A percentile compares a stretch with the other conserved stretches of the same genome.
phyloP scores from a whole-genome alignment of 2,329 filamentous ascomycete genomes.

The Calonectria honghensis region DNA sequence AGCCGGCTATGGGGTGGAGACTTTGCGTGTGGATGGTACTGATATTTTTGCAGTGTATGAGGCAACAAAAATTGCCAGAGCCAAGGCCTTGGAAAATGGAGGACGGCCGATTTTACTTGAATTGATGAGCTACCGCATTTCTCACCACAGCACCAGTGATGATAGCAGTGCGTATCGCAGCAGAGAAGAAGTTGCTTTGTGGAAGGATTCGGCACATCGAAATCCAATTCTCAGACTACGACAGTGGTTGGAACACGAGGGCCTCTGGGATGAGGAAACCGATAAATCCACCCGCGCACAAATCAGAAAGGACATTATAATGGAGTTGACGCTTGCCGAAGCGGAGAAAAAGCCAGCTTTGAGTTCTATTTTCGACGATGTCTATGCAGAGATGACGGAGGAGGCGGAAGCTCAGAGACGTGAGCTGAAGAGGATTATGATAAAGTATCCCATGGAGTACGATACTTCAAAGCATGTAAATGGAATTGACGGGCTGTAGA shows the following conservation, averaged over 20 bases:
- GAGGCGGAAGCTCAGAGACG: slow-evolving; percentile 28
- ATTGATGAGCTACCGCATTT: slow-evolving; percentile 43
- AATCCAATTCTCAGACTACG: slow-evolving; percentile 31
- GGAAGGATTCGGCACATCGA: slow-evolving; percentile 24
- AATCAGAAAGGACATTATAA: slow-evolving; percentile 32
- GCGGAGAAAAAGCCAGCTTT: slow-evolving; percentile 37
- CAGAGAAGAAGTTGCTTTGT: slow-evolving; percentile 13
- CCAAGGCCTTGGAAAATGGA: slow-evolving; percentile 55
- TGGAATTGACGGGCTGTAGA: slow-evolving; percentile 22
- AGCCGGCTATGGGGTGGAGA: slow-evolving; percentile 88
- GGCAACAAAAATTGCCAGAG: slow-evolving; percentile 81
- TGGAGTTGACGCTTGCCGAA: slow-evolving; percentile 29
- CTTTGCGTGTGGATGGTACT: slow-evolving; percentile 88
- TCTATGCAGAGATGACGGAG: slow-evolving; percentile 38
- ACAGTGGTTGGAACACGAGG: slow-evolving; percentile 33
- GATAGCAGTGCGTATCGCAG: slow-evolving; percentile 41
- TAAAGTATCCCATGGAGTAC: slow-evolving; percentile 38
- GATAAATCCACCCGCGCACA: background rate
- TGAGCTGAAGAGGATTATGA: slow-evolving; percentile 31
- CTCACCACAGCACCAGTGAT: slow-evolving; percentile 44
- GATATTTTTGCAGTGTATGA: slow-evolving; percentile 88
- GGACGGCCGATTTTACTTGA: slow-evolving; percentile 40
- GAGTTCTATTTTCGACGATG: slow-evolving; percentile 31
- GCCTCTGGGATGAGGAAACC: slow-evolving; percentile 23
- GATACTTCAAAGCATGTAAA: slow-evolving; percentile 28